Evolutionary conservation across 257 asterid genomes (phyloP), one percentile per base, ranked within the genome.

Genomic region (Nicotiana tomentosiformis): DNA sequence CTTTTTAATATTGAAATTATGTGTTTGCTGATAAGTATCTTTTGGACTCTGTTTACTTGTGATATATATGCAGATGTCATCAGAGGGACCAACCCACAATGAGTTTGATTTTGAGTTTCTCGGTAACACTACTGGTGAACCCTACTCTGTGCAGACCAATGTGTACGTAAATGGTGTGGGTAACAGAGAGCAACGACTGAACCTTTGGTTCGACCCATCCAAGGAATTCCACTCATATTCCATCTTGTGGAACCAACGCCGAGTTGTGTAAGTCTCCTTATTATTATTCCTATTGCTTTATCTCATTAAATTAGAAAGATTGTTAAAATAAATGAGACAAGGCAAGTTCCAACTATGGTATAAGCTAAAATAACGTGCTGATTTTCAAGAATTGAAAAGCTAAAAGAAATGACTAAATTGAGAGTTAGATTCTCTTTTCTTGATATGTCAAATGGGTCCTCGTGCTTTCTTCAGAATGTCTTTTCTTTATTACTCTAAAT

Each of bases 131-230:
- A 91, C 90, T 1, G 98, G 98, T 5, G 98, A 95, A 77, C 98
- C 98, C 5, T 95, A 92, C 65, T 82, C 88, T 1, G 97, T 95
- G 10, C 98, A 95, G 83, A 95, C 98, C 7, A 95, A 95, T 87
- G 90, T 95, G 1, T 95, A 89, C 58, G 96, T 92, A 0, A 95
- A 95, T 84, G 98, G 98, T 11, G 91, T 92, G 5, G 98, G 98
- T 2, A 92, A 95, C 84, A 89, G 98, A 80, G 98, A 95, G 76
- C 98, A 95, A 82, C 86, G 98, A 77, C 78, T 93, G 70, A 92
- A 92, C 77, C 98, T 93, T 33, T 95, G 98, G 98, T 95, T 95
- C 62, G 98, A 95, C 23, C 98, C 98, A 77, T 89, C 95, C 5
- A 89, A 88, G 81, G 98, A 91, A 4, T 95, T 93, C 55, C 98